Base-by-base conservation (phyloP, 176 grass and related monocot species). In the Carex scoparia region DNA sequence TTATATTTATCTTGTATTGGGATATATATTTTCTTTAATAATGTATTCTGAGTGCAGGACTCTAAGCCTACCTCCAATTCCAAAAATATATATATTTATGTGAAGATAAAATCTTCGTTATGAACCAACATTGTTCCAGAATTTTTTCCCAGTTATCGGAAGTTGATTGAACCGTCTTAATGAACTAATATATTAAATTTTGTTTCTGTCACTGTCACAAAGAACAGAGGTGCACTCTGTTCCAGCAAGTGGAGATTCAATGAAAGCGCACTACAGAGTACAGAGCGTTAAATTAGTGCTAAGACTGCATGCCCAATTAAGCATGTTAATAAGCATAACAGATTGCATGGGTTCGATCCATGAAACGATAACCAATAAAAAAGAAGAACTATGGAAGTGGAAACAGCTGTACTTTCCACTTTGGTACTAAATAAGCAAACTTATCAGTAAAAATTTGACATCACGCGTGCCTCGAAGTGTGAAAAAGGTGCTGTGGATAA, bases 181-280 rank as follows among this genome's bases (percentile, higher is more conserved):
- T 56, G 16, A 9, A 58, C 4, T 5, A 58, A 16, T 28, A 35
- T 14, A 79, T 37, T 79, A 12, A 57, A 79, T 58, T 19, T 79
- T 35, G 53, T 33, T 57, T 40, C 28, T 57, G 31, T 79, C 53
- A 79, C 13, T 79, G 12, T 79, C 30, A 57, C 49, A 63, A 64
- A 48, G 33, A 65, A 60, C 37, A 81, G 79, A 65, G 18, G 15
- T 61, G 79, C 59, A 65, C 58, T 81, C 51, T 61, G 59, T 81
- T 81, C 31, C 44, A 55, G 55, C 40, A 31, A 54, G 63, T 83
- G 63, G 81, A 69, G 81, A 68, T 83, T 69, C 62, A 38, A 56
- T 56, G 63, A 69, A 65, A 83, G 23, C 79, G 61, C 81, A 83
- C 81, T 69, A 83, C 42, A 32, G 1, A 77, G 48, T 51, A 51